Percentiles rank a stretch among this genome's conserved stretches.
Evolutionary conservation across 495 filamentous ascomycete genomes (phyloP).

Genomic region (Trichoderma reesei): DNA sequence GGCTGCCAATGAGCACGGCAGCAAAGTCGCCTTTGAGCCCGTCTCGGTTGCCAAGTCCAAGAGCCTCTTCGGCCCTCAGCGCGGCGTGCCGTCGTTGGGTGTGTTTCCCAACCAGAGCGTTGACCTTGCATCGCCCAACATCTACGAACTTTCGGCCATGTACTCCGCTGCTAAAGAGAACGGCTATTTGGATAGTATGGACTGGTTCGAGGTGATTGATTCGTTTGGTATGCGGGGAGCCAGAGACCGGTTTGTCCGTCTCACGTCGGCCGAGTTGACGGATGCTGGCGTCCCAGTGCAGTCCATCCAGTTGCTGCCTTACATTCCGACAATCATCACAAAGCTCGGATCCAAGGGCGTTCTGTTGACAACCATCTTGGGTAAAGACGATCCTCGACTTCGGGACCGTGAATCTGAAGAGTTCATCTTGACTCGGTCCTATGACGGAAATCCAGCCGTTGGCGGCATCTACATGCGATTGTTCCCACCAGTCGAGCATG

Average conservation of each 20-base stretch:
- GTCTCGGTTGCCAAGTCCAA: conserved; percentile 71
- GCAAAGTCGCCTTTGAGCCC: conserved; percentile 77
- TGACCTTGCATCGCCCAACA: conserved; percentile 72
- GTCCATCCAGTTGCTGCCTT: conserved; percentile 76
- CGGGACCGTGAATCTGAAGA: conserved; percentile 47
- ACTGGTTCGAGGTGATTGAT: conserved; percentile 79
- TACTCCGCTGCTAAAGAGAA: conserved; percentile 50
- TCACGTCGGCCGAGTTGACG: conserved; percentile 54
- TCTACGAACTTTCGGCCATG: conserved; percentile 69
- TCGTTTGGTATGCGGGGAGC: conserved; percentile 55
- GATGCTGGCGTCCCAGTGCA: conserved; percentile 76
- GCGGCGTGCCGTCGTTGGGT: conserved; percentile 23
- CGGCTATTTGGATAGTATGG: conserved; percentile 52
- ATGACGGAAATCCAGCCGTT: conserved; percentile 42
- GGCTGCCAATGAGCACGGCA: conserved; percentile 41
- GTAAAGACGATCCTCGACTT: conserved; percentile 52
- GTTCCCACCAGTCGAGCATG: conserved; percentile 56
- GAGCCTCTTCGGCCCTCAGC: conserved; percentile 48
- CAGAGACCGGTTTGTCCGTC: conserved; percentile 50
- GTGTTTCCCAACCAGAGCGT: conserved; percentile 53
- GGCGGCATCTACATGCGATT: conserved; percentile 80
- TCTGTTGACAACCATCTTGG: conserved; percentile 61
- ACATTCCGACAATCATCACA: conserved; percentile 67
- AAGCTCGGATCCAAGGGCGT: conserved; percentile 78
- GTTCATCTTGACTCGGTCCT: conserved; percentile 56